Conservation (phyloP, 169 alveolate species). For the Eimeria nieschulzi region DNA sequence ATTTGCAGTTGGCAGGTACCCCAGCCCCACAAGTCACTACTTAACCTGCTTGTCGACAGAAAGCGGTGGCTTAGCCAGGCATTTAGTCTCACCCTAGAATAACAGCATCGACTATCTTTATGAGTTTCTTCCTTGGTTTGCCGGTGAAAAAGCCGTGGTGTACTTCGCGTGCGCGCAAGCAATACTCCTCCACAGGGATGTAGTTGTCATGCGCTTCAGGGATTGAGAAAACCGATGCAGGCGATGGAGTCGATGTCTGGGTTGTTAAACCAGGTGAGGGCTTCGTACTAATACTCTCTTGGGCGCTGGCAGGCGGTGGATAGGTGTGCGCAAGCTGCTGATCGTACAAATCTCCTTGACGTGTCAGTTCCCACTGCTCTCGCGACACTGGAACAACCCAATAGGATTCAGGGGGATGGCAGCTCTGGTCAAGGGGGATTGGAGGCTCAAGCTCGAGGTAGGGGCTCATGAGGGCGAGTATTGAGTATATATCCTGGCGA, state of each 20-base stretch:
- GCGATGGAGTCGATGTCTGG: no score
- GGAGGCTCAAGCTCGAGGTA: conserved; percentile 67
- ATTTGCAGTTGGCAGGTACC: background rate
- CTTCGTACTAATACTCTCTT: background rate
- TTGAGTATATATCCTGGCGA: conserved; percentile 43
- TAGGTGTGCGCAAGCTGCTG: no score
- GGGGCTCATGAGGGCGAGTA: conserved; percentile 58
- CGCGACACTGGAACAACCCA: conserved; percentile 54
- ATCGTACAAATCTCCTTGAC: background rate
- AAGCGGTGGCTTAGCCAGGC: background rate
- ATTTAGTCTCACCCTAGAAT: conserved; percentile 37
- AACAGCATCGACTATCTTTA: conserved; percentile 62
- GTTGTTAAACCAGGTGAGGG: no score
- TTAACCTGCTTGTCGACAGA: background rate
- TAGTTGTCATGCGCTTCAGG: conserved; percentile 41
- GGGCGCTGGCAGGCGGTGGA: background rate
- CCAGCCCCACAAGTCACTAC: background rate
- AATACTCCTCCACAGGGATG: conserved; percentile 40
- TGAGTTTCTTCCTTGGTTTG: conserved; percentile 18
- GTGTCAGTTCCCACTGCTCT: conserved; percentile 6
- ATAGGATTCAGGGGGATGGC: conserved; percentile 51
- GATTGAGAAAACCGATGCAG: background rate
- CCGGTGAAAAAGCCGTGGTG: conserved; percentile 67
- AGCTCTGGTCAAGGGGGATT: conserved; percentile 27
- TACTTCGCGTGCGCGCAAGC: conserved; percentile 35